Percentiles rank a stretch among this genome's conserved stretches.
Conservation (phyloP, 2,329 filamentous ascomycete genomes). For the Daldinia sp. region DNA sequence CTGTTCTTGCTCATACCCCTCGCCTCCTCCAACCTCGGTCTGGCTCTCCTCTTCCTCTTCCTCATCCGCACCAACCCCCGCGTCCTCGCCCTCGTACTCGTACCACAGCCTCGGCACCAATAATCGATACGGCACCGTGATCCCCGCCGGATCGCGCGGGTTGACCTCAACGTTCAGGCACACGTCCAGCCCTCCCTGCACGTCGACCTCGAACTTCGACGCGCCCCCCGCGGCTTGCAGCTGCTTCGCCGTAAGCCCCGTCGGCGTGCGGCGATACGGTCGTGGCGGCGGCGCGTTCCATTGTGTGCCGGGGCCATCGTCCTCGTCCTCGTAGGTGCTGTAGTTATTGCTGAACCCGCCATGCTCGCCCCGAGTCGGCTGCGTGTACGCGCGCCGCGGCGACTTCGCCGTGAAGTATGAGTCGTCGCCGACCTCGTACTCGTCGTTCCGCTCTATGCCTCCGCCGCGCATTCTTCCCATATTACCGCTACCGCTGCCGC, state of each 20-base stretch:
- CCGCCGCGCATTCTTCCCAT: constrained; percentile 48
- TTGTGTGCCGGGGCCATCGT: constrained; percentile 10
- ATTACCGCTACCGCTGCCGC: background rate
- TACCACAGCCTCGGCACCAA: constrained; percentile 83
- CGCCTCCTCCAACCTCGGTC: background rate
- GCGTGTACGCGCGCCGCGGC: constrained; percentile 47
- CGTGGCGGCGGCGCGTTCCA: constrained; percentile 24
- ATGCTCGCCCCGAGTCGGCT: constrained; percentile 33
- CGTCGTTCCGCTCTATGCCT: constrained; percentile 50
- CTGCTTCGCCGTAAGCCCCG: constrained; percentile 73
- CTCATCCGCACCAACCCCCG: constrained; percentile 10
- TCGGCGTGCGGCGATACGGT: constrained; percentile 76
- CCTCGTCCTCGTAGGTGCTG: constrained; percentile 2
- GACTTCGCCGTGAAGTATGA: constrained; percentile 64
- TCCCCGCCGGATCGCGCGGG: constrained; percentile 85
- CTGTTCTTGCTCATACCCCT: constrained; percentile 5
- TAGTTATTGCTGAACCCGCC: constrained; percentile 31
- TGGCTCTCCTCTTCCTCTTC: background rate
- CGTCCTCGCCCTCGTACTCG: constrained; percentile 60
- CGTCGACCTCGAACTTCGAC: constrained; percentile 72
- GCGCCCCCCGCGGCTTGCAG: constrained; percentile 64
- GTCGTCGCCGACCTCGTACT: constrained; percentile 69
- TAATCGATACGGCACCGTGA: constrained; percentile 87
- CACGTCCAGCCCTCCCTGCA: constrained; percentile 87
- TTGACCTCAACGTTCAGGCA: constrained; percentile 91